These are phyloP conservation scores for Zygnema cylindricum DNA, from an alignment of 139 green algal genomes.

Conservation along the genomic window DNA sequence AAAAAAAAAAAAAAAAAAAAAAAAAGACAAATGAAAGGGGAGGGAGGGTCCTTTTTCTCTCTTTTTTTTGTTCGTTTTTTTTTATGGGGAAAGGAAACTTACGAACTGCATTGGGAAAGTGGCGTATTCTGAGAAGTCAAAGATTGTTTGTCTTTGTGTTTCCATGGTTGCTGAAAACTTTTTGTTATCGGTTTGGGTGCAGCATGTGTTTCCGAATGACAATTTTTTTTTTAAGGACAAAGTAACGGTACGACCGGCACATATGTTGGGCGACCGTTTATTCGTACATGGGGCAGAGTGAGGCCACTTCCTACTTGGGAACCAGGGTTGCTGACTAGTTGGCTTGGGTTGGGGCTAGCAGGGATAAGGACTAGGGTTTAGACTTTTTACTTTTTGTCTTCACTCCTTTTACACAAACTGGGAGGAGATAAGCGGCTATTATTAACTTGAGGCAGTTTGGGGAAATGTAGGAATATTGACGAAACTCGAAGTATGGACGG, in stretches of 20 bases:
- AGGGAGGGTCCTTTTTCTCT: not conserved
- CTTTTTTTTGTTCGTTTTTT: too few species aligned
- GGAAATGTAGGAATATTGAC: not conserved
- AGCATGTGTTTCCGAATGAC: not conserved
- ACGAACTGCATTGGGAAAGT: too few species aligned
- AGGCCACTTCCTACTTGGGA: not conserved
- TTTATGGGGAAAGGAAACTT: too few species aligned
- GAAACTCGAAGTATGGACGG: not conserved
- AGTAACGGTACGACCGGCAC: not conserved
- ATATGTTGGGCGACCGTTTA: not conserved
- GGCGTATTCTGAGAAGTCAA: too few species aligned
- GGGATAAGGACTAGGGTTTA: too few species aligned
- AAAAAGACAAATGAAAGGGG: not conserved
- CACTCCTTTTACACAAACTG: too few species aligned
- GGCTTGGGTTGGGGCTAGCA: too few species aligned
- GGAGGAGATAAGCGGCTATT: too few species aligned
- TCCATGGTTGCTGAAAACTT: too few species aligned
- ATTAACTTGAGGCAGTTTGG: not conserved
- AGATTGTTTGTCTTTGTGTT: too few species aligned
- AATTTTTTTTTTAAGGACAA: not conserved
- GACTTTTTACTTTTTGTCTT: too few species aligned
- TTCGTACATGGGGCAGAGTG: not conserved
- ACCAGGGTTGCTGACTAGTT: not conserved
- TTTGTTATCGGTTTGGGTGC: too few species aligned
- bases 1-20: not conserved